Conservation (phyloP, 1,139 yeast species). For the Blastobotrys buckinghamii region DNA sequence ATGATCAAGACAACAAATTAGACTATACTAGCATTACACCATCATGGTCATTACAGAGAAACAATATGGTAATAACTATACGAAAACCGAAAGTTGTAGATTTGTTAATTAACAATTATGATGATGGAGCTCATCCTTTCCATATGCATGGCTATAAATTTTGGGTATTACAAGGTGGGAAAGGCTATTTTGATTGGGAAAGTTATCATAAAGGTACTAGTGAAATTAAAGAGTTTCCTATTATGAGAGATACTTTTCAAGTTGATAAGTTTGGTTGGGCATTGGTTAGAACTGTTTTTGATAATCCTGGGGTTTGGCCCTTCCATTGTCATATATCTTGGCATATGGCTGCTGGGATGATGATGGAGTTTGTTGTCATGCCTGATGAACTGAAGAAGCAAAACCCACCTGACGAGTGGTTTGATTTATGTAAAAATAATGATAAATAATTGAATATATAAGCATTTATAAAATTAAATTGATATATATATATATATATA, state of each 20-base stretch:
- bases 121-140: conserved; percentile 90
- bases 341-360: conserved; percentile 52
- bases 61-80: conserved; percentile 33
- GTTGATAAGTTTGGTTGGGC: conserved; percentile 58
- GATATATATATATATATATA: no score
- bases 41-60: conserved; percentile 20
- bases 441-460: no score
- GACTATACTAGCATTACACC: neutral
- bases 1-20: neutral
- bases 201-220: conserved; percentile 41
- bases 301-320: conserved; percentile 75
- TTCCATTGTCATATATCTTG: conserved; percentile 75
- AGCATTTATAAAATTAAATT: no score
- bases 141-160: conserved; percentile 84
- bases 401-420: conserved; percentile 25
- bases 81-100: conserved; percentile 55
- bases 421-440: conserved; percentile 18
- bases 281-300: conserved; percentile 51
- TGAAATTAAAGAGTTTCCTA: conserved; percentile 21
- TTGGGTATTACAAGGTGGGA: conserved; percentile 54
- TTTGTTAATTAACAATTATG: conserved; percentile 63
- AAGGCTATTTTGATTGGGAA: conserved; percentile 40
- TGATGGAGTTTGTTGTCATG: conserved; percentile 21
- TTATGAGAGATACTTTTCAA: conserved; percentile 59
- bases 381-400: conserved; percentile 19